Evolutionary conservation across 371 early-diverging fungal species (phyloP), one percentile per base, ranked within the genome.

Genomic region (Mortierella sp.): DNA sequence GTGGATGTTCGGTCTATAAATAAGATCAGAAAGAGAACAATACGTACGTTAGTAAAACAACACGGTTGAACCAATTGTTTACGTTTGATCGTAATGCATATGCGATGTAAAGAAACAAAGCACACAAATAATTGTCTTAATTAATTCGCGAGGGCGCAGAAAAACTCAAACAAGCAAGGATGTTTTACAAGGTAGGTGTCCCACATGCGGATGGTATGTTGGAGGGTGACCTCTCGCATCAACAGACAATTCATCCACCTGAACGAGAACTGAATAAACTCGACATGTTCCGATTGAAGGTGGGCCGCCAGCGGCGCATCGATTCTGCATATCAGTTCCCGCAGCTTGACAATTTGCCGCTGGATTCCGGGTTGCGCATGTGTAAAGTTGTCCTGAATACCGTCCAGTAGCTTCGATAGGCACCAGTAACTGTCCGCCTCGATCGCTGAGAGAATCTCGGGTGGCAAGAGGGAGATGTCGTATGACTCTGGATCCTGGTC

Each of bases 221-320:
- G 84, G 16, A 99, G 88, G 24, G 96, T 92, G 51, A 99, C 88
- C 88, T 99, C 99, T 56, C 99, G 93, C 96, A 99, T 97, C 85
- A 99, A 90, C 72, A 99, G 87, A 85, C 99, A 99, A 88, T 99
- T 99, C 95, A 99, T 98, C 99, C 99, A 99, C 56, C 99, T 92
- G 87, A 99, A 99, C 24, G 98, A 97, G 92, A 99, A 99, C 87
- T 99, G 99, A 71, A 99, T 97, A 85, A 98, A 98, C 78, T 99
- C 98, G 27, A 99, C 92, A 14, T 95, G 95, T 89, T 98, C 95
- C 2, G 91, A 88, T 71, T 95, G 93, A 46, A 99, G 90, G 87
- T 99, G 99, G 29, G 88, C 84, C 29, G 95, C 93, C 71, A 97
- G 87, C 54, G 93, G 95, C 32, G 92, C 97, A 91, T 99, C 98